These are phyloP conservation scores for Bolboschoenoplectus hybrid DNA, from an alignment of 202 grass and related monocot genomes.

Conservation along the genomic window DNA sequence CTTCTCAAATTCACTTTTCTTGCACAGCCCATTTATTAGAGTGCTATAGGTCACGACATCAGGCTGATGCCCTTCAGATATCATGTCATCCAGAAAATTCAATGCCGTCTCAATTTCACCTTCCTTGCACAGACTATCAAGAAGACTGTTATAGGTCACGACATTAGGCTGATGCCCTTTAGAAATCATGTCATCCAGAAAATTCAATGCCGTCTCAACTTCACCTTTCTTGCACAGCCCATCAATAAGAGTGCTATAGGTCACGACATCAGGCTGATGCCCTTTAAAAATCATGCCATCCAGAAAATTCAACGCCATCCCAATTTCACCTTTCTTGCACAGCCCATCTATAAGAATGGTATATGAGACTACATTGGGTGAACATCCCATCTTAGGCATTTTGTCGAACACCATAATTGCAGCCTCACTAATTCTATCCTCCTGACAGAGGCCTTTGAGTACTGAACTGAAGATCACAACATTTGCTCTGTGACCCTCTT, in stretches of 20 bases:
- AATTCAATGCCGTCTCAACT: background rate
- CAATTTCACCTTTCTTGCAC: background rate
- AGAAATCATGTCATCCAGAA: background rate
- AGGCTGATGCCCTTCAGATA: too few species aligned
- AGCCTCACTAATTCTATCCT: background rate
- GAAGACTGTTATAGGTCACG: background rate
- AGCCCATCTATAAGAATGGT: background rate
- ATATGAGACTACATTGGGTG: background rate
- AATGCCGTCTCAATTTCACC: background rate
- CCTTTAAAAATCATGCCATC: background rate
- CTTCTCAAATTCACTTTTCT: too few species aligned
- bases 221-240: background rate
- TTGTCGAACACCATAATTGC: background rate
- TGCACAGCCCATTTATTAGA: too few species aligned
- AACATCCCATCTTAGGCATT: background rate
- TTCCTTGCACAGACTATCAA: background rate
- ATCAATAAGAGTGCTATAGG: background rate
- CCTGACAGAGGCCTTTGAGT: background rate
- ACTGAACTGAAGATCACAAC: background rate
- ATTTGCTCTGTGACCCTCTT: background rate
- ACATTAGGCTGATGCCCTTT: background rate
- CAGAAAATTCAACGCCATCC: background rate
- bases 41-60: too few species aligned
- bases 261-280: background rate
- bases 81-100: too few species aligned